Conservation (phyloP, 805 yeast species). For the Yarrowia sp. region DNA sequence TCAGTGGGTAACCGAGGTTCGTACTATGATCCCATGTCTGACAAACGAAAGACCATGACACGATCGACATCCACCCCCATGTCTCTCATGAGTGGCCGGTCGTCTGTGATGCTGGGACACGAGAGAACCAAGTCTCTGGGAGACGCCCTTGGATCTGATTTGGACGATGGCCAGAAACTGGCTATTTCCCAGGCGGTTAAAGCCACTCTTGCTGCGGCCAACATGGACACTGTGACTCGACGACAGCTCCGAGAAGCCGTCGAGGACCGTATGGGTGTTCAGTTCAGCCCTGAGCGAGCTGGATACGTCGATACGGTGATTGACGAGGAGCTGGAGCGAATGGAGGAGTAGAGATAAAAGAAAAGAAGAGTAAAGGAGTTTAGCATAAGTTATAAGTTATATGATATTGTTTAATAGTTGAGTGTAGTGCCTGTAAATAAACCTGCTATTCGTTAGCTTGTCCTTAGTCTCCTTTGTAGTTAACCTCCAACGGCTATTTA, state of each 20-base stretch:
- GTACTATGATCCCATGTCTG: conserved; percentile 21
- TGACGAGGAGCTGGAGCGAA: conserved; percentile 39
- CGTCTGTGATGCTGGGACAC: conserved; percentile 28
- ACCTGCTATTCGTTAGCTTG: too few relatives aligned
- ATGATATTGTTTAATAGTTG: neutral
- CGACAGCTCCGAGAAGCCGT: conserved; percentile 40
- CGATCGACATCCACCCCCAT: conserved; percentile 26
- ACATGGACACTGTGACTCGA: conserved; percentile 41
- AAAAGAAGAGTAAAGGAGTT: neutral
- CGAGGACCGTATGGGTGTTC: conserved; percentile 40
- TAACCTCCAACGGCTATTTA: too few relatives aligned
- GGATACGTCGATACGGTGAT: conserved; percentile 38
- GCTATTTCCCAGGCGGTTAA: conserved; percentile 37
- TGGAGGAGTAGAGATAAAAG: conserved; percentile 4
- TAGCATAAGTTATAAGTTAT: conserved; percentile 16
- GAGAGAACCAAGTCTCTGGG: conserved; percentile 29
- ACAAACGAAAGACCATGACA: neutral
- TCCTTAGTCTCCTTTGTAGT: too few relatives aligned
- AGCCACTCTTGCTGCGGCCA: conserved; percentile 38
- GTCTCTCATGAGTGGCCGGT: conserved; percentile 27
- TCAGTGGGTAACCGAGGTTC: conserved; percentile 26
- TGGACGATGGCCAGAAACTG: conserved; percentile 31
- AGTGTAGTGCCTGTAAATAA: too few relatives aligned
- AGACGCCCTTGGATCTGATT: conserved; percentile 21
- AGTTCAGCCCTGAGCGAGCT: conserved; percentile 37